phyloP scores from a whole-genome alignment of 176 grass and related monocot species.

The Juncus inflexus region DNA sequence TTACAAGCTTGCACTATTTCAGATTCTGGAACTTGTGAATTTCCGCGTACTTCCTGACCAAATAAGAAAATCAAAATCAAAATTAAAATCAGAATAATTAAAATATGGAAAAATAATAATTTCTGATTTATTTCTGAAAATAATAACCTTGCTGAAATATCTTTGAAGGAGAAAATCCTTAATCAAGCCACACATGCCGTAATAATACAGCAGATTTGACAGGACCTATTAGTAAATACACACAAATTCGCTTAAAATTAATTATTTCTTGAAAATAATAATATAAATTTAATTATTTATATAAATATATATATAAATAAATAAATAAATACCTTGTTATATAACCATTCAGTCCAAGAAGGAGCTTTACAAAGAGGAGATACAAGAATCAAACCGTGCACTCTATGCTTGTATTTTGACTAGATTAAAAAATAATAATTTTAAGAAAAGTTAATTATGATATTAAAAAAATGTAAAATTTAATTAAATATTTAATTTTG shows the following conservation, averaged over 20 bases:
- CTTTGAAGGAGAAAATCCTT: conserved; percentile 86
- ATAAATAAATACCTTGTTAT: conserved; percentile 62
- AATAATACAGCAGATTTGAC: conserved; percentile 88
- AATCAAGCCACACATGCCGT: conserved; percentile 79
- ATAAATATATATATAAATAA: conserved; percentile 2
- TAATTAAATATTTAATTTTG: conserved; percentile 23
- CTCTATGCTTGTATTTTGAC: conserved; percentile 70
- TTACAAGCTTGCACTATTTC: conserved; percentile 92
- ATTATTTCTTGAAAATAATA: neutral
- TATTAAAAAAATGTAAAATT: neutral
- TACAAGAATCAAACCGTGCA: conserved; percentile 84
- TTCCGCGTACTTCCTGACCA: conserved; percentile 75
- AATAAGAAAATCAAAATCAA: conserved; percentile 7
- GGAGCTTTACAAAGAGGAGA: conserved; percentile 96
- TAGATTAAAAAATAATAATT: conserved; percentile 27
- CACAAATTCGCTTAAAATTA: neutral
- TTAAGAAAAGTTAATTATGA: conserved; percentile 15
- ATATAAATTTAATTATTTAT: conserved; percentile 10
- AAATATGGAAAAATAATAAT: conserved; percentile 4
- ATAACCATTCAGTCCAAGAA: conserved; percentile 96
- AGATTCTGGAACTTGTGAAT: conserved; percentile 70
- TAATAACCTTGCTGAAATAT: conserved; percentile 85
- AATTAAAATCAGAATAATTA: conserved; percentile 9
- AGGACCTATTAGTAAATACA: conserved; percentile 51
- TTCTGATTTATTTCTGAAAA: neutral